A percentile compares a stretch with the other conserved stretches of the same genome.
phyloP scores from a whole-genome alignment of 257 asterid genomes.

The Osmanthus fragrans region DNA sequence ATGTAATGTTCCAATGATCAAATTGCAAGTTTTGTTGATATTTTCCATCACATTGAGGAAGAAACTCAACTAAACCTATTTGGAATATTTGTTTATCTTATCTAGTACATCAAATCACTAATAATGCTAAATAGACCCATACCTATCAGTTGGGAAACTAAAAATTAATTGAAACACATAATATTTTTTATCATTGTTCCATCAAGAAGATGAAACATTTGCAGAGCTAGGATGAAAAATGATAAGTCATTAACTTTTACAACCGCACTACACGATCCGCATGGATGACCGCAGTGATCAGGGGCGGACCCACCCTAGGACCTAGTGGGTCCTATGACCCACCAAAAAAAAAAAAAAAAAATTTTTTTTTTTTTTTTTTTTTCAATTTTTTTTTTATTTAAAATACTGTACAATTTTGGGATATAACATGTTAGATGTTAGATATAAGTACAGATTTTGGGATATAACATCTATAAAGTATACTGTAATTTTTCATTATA shows the following conservation, averaged over 20 bases:
- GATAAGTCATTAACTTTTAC: neutral
- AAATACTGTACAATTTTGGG: too few relatives aligned
- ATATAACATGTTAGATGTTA: too few relatives aligned
- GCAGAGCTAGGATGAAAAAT: neutral
- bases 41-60: neutral
- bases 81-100: neutral
- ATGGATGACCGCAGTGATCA: too few relatives aligned
- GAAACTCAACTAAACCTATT: neutral
- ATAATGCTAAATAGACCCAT: neutral
- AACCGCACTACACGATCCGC: too few relatives aligned
- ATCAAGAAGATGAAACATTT: neutral
- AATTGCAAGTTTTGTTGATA: neutral
- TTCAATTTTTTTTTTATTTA: too few relatives aligned
- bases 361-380: too few relatives aligned
- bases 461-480: too few relatives aligned
- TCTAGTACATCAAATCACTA: neutral
- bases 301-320: too few relatives aligned
- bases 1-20: neutral
- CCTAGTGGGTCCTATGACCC: too few relatives aligned
- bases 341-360: too few relatives aligned
- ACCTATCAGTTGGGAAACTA: neutral
- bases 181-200: neutral
- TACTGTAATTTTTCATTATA: too few relatives aligned
- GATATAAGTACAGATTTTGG: too few relatives aligned
- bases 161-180: neutral